These are phyloP conservation scores for Candida berthetii DNA, from an alignment of 805 yeast species.

Conservation along the genomic window DNA sequence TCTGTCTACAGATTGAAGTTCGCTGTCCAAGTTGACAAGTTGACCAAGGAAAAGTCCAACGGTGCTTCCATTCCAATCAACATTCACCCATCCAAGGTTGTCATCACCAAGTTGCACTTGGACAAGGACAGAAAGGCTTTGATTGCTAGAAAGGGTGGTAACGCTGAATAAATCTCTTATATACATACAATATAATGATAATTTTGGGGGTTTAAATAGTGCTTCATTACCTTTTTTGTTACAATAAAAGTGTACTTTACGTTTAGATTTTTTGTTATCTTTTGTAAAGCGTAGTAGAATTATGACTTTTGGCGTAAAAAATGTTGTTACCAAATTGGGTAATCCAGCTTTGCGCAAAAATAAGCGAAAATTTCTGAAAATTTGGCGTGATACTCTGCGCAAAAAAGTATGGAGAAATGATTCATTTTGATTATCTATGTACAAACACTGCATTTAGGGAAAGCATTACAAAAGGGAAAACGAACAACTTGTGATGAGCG, in stretches of 20 bases:
- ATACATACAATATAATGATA: not conserved
- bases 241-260: slow-evolving; percentile 2
- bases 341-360: no score
- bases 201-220: not conserved
- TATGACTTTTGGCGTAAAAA: no score
- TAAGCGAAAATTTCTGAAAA: no score
- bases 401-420: no score
- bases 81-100: slow-evolving; percentile 98
- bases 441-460: no score
- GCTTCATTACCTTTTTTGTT: not conserved
- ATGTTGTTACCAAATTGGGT: not conserved
- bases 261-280: not conserved
- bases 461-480: no score
- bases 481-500: slow-evolving; percentile 19
- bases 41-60: slow-evolving; percentile 95
- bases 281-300: no score
- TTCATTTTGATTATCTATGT: no score
- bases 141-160: slow-evolving; percentile 97
- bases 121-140: slow-evolving; percentile 99
- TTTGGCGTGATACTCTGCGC: no score
- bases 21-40: slow-evolving; percentile 94
- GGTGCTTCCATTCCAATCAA: slow-evolving; percentile 97
- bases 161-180: slow-evolving; percentile 62
- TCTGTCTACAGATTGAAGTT: slow-evolving; percentile 99
- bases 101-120: slow-evolving; percentile 95